These are phyloP conservation scores for Fusarium globosum DNA, from an alignment of 2,329 filamentous ascomycete genomes.

Conservation along the genomic window DNA sequence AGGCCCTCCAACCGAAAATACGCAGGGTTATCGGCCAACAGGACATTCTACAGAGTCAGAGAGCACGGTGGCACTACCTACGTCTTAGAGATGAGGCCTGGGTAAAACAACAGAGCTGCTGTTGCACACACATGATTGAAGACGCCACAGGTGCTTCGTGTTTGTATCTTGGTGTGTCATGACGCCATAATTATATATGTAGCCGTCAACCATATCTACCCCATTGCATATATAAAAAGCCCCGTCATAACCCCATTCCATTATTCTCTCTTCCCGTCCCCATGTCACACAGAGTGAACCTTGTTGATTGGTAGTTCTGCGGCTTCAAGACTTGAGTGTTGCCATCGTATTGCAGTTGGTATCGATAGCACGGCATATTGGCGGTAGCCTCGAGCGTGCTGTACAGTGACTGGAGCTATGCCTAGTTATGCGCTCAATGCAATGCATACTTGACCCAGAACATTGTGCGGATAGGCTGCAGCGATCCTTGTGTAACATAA, in stretches of 20 bases:
- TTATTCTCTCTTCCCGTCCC: neutral
- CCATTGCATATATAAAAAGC: neutral
- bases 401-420: slow-evolving; percentile 3
- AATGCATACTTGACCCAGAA: slow-evolving; percentile 14
- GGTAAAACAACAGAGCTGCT: neutral
- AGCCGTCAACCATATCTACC: neutral
- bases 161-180: neutral
- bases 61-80: neutral
- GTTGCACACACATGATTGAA: slow-evolving; percentile 2
- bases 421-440: neutral
- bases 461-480: slow-evolving; percentile 2
- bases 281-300: neutral
- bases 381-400: slow-evolving; percentile 13
- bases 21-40: neutral
- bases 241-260: neutral
- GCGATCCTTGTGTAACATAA: slow-evolving; percentile 38
- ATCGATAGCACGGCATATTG: slow-evolving; percentile 11
- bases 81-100: neutral
- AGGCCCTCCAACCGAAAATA: neutral
- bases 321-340: slow-evolving; percentile 4
- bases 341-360: neutral
- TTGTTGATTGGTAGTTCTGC: neutral
- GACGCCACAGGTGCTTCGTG: neutral
- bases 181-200: neutral
- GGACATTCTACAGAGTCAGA: neutral